Evolutionary conservation across 2,329 filamentous ascomycete species (phyloP).

Genomic region (Aspergillus quadricinctus): DNA sequence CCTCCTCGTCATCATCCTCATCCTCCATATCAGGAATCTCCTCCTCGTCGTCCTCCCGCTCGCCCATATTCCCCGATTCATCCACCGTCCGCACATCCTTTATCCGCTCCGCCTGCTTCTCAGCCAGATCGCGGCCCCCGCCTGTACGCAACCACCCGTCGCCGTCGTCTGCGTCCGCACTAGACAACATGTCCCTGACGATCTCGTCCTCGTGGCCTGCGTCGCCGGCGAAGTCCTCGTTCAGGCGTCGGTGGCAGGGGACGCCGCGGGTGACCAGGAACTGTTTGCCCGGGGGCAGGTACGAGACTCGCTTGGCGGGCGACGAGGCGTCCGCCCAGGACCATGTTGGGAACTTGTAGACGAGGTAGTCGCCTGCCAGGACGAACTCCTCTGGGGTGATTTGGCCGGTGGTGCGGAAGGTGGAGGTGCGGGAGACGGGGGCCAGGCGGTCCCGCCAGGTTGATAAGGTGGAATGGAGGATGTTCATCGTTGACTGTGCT

Average conservation of each 20-base stretch:
- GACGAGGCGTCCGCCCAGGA: slow-evolving; percentile 87
- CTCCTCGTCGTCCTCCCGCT: slow-evolving; percentile 58
- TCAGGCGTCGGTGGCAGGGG: slow-evolving; percentile 83
- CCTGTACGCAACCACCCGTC: slow-evolving; percentile 92
- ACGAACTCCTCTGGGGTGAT: slow-evolving; percentile 98
- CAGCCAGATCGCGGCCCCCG: slow-evolving; percentile 57
- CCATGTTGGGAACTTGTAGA: slow-evolving; percentile 99
- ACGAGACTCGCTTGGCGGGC: slow-evolving; percentile 69
- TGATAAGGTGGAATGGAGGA: slow-evolving; percentile 88
- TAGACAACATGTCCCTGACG: slow-evolving; percentile 69
- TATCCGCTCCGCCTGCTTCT: slow-evolving; percentile 70
- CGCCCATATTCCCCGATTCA: slow-evolving; percentile 80
- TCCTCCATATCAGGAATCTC: slow-evolving; percentile 99
- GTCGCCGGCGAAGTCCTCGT: slow-evolving; percentile 88
- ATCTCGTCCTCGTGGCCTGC: slow-evolving; percentile 82
- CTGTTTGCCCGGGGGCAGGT: slow-evolving; percentile 87
- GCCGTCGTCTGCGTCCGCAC: slow-evolving; percentile 71
- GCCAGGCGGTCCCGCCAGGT: slow-evolving; percentile 88
- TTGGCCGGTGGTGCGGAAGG: slow-evolving; percentile 88
- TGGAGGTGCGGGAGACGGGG: slow-evolving; percentile 83
- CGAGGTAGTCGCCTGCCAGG: slow-evolving; percentile 91
- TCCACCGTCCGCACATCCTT: slow-evolving; percentile 83
- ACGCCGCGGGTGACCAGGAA: slow-evolving; percentile 93
- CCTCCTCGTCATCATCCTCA: slow-evolving; percentile 87
- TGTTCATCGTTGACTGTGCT: slow-evolving; percentile 60